phyloP scores from a whole-genome alignment of 352 stramenopile genomes.

The Saprolegnia parasitica region DNA sequence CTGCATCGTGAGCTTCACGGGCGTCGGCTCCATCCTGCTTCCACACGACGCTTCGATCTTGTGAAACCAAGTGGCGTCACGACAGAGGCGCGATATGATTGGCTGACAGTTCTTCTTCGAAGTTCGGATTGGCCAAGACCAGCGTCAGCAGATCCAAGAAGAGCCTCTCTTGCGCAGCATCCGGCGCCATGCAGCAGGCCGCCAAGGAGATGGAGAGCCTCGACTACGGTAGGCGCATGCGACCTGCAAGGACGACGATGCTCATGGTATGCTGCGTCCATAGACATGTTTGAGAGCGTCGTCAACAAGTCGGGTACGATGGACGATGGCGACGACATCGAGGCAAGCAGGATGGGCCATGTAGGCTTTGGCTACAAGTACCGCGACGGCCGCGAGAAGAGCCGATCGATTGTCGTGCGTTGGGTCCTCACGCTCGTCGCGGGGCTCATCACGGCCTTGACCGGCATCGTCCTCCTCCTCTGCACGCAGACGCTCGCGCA shows the following conservation, averaged over 20 bases:
- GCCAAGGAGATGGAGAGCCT: constrained; percentile 63
- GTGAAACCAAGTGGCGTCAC: constrained; percentile 1
- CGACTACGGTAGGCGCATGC: constrained; percentile 59
- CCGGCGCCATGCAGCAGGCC: constrained; percentile 4
- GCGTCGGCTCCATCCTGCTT: not conserved
- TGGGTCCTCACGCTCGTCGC: constrained; percentile 77
- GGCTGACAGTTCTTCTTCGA: not conserved
- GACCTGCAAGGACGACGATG: not conserved
- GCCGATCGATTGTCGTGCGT: constrained; percentile 68
- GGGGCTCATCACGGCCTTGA: constrained; percentile 64
- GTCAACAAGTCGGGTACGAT: constrained; percentile 66
- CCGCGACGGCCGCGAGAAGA: constrained; percentile 74
- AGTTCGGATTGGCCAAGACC: constrained; percentile 2
- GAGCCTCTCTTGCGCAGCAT: not conserved
- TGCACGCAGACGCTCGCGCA: constrained; percentile 64
- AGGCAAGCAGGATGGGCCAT: not conserved
- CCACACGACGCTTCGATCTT: not conserved
- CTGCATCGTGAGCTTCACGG: constrained; percentile 48
- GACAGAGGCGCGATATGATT: not conserved
- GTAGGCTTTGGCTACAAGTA: constrained; percentile 72
- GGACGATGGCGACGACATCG: not conserved
- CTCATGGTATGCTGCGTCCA: constrained; percentile 1
- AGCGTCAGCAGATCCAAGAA: not conserved
- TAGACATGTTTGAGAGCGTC: constrained; percentile 84
- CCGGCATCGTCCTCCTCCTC: constrained; percentile 76